A percentile compares a stretch with the other conserved stretches of the same genome.
phyloP scores from a whole-genome alignment of 106 monocot genomes.

The Allium fistulosum region DNA sequence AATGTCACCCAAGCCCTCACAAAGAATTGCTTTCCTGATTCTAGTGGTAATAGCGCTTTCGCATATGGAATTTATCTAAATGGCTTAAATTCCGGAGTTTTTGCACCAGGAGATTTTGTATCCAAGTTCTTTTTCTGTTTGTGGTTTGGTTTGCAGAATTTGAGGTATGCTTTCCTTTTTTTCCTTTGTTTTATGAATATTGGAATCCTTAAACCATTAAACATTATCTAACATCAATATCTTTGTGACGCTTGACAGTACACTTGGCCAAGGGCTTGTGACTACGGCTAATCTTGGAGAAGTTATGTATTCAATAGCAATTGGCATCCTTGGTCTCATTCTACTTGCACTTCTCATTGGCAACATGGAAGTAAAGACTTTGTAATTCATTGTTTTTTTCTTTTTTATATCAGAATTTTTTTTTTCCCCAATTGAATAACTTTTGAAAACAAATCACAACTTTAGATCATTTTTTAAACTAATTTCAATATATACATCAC shows the following conservation, averaged over 20 bases:
- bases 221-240: background rate
- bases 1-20: conserved; percentile 16
- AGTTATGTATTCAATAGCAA: conserved; percentile 69
- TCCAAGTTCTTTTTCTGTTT: conserved; percentile 68
- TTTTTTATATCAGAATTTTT: too few relatives aligned
- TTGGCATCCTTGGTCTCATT: conserved; percentile 82
- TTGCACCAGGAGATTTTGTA: conserved; percentile 40
- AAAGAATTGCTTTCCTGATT: conserved; percentile 18
- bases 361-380: conserved; percentile 71
- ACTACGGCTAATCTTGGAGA: conserved; percentile 72
- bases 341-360: conserved; percentile 91
- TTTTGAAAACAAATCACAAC: too few relatives aligned
- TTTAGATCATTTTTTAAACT: too few relatives aligned
- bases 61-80: conserved; percentile 64
- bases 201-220: background rate
- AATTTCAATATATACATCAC: too few relatives aligned
- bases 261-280: conserved; percentile 82
- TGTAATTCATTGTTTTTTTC: too few relatives aligned
- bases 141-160: conserved; percentile 88
- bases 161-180: conserved; percentile 43
- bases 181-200: background rate
- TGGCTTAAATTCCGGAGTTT: conserved; percentile 50
- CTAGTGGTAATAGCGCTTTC: conserved; percentile 22
- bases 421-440: too few relatives aligned
- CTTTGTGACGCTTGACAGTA: conserved; percentile 24